Percentiles rank a stretch among this genome's conserved stretches.
These are phyloP conservation scores for Metschnikowia picachoensis DNA, from an alignment of 805 yeast genomes.

Conservation along the genomic window DNA sequence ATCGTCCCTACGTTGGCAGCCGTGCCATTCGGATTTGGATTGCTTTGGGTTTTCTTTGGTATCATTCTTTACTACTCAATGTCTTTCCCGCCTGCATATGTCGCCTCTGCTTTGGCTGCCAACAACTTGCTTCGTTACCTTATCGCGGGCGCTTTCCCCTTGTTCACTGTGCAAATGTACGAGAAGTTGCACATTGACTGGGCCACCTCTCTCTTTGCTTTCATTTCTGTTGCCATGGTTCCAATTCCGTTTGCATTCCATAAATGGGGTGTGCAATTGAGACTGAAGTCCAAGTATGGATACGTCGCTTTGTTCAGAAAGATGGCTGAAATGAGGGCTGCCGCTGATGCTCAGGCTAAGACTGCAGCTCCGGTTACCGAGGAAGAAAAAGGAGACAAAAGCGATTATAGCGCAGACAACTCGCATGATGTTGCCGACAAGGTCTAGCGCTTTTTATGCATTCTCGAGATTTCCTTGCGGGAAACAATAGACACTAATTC, in stretches of 20 bases:
- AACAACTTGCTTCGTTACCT: constrained; percentile 75
- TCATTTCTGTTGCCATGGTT: constrained; percentile 62
- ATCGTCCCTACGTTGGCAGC: constrained; percentile 76
- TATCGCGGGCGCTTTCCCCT: constrained; percentile 75
- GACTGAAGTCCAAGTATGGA: constrained; percentile 57
- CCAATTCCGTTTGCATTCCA: constrained; percentile 75
- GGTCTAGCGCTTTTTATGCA: neutral
- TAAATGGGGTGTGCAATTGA: constrained; percentile 52
- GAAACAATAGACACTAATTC: too few species aligned
- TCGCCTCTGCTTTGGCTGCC: constrained; percentile 89
- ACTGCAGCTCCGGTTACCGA: neutral
- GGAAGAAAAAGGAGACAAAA: constrained; percentile 1
- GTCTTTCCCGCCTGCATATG: constrained; percentile 68
- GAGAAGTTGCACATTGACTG: constrained; percentile 65
- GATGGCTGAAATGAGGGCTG: constrained; percentile 22
- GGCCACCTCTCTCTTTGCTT: constrained; percentile 70
- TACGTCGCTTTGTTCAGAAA: constrained; percentile 42
- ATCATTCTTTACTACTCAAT: constrained; percentile 65
- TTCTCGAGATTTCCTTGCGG: neutral
- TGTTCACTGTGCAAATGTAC: constrained; percentile 85
- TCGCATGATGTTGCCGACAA: constrained; percentile 9
- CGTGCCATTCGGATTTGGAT: constrained; percentile 71
- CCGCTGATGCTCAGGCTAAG: constrained; percentile 11
- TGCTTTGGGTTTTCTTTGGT: constrained; percentile 67
- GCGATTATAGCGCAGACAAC: neutral